Conservation (phyloP, 176 grass and related monocot genomes). For the Leersia perrieri region DNA sequence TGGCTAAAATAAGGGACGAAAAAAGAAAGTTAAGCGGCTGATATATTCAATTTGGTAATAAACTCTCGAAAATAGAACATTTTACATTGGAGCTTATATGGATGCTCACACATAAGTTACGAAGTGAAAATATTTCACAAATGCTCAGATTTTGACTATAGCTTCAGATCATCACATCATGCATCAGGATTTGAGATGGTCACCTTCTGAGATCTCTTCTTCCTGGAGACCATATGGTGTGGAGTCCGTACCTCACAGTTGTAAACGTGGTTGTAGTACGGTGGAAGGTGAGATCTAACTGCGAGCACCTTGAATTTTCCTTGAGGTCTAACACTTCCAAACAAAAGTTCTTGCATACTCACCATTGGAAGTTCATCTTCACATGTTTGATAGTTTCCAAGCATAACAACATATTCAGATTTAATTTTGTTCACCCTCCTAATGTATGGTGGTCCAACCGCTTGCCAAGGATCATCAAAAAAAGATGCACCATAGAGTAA, state of each 20-base stretch:
- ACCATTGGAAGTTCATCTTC: not conserved
- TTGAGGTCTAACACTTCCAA: not conserved
- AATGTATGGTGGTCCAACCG: not conserved
- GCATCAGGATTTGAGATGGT: not conserved
- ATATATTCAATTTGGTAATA: not conserved
- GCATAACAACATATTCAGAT: not conserved
- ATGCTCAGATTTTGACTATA: not conserved
- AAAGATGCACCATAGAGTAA: not conserved
- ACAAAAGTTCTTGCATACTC: not conserved
- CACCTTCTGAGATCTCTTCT: not conserved
- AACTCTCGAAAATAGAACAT: not conserved
- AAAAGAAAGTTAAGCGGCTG: no score
- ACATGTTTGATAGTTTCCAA: not conserved
- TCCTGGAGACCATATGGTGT: not conserved
- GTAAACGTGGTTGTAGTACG: not conserved
- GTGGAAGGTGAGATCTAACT: slow-evolving; percentile 8
- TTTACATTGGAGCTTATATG: not conserved
- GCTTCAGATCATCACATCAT: not conserved
- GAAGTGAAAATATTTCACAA: not conserved
- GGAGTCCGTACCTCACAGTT: not conserved
- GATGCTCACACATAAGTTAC: not conserved
- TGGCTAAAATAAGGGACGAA: no score
- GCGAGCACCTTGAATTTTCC: slow-evolving; percentile 8
- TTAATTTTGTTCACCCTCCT: not conserved
- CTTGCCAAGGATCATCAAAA: not conserved